A percentile compares a stretch with the other conserved stretches of the same genome.
phyloP scores from a whole-genome alignment of 2,329 filamentous ascomycete genomes.

The Curvularia lunata region DNA sequence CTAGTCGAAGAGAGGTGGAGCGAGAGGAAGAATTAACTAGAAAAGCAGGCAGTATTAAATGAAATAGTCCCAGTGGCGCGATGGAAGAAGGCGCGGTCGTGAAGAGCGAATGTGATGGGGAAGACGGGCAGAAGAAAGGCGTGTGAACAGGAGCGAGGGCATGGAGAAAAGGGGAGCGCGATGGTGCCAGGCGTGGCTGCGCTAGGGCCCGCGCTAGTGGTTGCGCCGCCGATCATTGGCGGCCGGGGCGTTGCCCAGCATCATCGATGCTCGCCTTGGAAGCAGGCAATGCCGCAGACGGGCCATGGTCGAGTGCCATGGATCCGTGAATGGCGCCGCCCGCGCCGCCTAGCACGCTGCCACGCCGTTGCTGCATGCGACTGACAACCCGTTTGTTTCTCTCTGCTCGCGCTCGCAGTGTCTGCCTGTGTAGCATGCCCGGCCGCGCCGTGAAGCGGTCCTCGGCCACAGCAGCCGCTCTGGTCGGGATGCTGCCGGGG shows the following conservation, averaged over 20 bases:
- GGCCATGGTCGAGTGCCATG: neutral
- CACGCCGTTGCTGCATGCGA: neutral
- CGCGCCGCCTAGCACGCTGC: neutral
- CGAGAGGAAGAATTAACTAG: constrained; percentile 50
- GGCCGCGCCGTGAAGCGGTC: neutral
- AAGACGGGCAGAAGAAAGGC: constrained; percentile 27
- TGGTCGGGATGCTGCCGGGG: constrained; percentile 1
- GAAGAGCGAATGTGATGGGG: constrained; percentile 32
- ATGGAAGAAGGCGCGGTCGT: constrained; percentile 31
- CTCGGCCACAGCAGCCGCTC: neutral
- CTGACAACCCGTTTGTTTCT: neutral
- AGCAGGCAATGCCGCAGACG: constrained; percentile 4
- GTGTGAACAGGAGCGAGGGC: constrained; percentile 13
- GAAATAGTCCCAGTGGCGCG: constrained; percentile 31
- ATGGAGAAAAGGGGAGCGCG: constrained; percentile 30
- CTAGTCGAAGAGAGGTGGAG: constrained; percentile 42
- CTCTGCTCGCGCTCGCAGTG: no score
- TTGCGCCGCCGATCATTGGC: constrained; percentile 25
- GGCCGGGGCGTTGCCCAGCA: constrained; percentile 19
- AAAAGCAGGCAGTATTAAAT: constrained; percentile 40
- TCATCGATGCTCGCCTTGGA: constrained; percentile 13
- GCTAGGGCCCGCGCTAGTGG: constrained; percentile 19
- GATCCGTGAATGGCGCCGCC: neutral
- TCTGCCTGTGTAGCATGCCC: no score
- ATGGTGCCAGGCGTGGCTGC: constrained; percentile 22